These are phyloP conservation scores for Phoma sp. DNA, from an alignment of 2,329 filamentous ascomycete genomes.

Conservation along the genomic window DNA sequence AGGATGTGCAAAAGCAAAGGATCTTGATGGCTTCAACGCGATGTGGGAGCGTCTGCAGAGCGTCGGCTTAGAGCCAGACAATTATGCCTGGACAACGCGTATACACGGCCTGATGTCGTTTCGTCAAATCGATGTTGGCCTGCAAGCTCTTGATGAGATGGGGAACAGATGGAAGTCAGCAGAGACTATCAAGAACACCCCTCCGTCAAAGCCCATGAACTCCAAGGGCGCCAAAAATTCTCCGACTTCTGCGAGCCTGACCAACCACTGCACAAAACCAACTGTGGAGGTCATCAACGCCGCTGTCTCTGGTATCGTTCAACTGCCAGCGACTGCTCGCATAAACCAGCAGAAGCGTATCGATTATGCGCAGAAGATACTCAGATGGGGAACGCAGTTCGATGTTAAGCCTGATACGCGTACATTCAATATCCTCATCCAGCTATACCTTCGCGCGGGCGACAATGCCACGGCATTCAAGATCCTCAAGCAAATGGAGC, in stretches of 20 bases:
- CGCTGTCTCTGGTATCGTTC: slow-evolving; percentile 69
- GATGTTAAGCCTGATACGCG: slow-evolving; percentile 56
- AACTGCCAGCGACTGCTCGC: slow-evolving; percentile 30
- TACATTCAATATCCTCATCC: slow-evolving; percentile 75
- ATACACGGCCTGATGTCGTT: slow-evolving; percentile 70
- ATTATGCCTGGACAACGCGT: slow-evolving; percentile 72
- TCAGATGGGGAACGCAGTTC: slow-evolving; percentile 53
- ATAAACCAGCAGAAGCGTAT: slow-evolving; percentile 51
- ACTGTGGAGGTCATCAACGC: slow-evolving; percentile 73
- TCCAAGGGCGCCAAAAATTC: slow-evolving; percentile 21
- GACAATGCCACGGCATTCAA: slow-evolving; percentile 58
- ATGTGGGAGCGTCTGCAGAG: slow-evolving; percentile 71
- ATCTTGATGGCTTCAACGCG: slow-evolving; percentile 66
- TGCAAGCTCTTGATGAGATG: slow-evolving; percentile 73
- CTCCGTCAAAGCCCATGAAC: slow-evolving; percentile 16
- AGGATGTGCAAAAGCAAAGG: slow-evolving; percentile 69
- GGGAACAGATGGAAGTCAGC: slow-evolving; percentile 63
- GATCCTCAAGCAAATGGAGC: slow-evolving; percentile 67
- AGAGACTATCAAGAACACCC: slow-evolving; percentile 26
- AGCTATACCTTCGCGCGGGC: slow-evolving; percentile 62
- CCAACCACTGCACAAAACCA: slow-evolving; percentile 62
- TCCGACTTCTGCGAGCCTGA: slow-evolving; percentile 23
- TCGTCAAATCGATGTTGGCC: slow-evolving; percentile 62
- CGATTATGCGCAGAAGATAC: slow-evolving; percentile 47
- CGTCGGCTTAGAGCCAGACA: slow-evolving; percentile 68